phyloP scores from a whole-genome alignment of 1,284 basidiomycete genomes.

The Tilletia walkeri region DNA sequence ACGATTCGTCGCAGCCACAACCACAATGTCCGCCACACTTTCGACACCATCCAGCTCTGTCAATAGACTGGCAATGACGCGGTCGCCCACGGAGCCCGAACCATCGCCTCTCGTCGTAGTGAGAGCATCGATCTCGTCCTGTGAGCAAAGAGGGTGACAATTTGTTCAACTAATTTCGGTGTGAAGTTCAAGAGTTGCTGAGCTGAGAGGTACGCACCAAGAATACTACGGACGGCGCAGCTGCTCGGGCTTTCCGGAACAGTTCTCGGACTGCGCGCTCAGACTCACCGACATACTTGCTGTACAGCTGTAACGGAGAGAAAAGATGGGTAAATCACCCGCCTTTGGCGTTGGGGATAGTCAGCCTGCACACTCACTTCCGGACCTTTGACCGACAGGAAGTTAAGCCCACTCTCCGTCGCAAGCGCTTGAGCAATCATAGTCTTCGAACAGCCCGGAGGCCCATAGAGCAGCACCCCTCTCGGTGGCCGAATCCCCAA shows the following conservation, averaged over 20 bases:
- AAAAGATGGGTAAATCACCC: background rate
- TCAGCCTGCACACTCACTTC: slow-evolving; percentile 64
- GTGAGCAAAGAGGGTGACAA: background rate
- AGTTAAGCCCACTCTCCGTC: slow-evolving; percentile 91
- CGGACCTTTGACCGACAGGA: slow-evolving; percentile 95
- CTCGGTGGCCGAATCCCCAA: slow-evolving; percentile 84
- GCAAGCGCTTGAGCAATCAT: slow-evolving; percentile 90
- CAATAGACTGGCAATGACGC: slow-evolving; percentile 85
- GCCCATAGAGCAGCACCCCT: slow-evolving; percentile 90
- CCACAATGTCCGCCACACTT: slow-evolving; percentile 83
- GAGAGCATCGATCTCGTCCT: slow-evolving; percentile 98
- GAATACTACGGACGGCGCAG: slow-evolving; percentile 91
- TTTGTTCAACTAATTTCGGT: background rate
- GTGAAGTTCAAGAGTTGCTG: background rate
- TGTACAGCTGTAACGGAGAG: slow-evolving; percentile 66
- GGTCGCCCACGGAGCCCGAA: slow-evolving; percentile 68
- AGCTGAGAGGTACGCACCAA: slow-evolving; percentile 66
- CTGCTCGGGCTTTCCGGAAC: slow-evolving; percentile 89
- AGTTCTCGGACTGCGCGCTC: slow-evolving; percentile 91
- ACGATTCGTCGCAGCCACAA: slow-evolving; percentile 93
- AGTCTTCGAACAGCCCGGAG: slow-evolving; percentile 96
- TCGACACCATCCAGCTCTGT: slow-evolving; percentile 98
- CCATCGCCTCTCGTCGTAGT: slow-evolving; percentile 73
- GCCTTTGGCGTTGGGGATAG: slow-evolving; percentile 5
- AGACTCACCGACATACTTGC: slow-evolving; percentile 96